Percentiles rank a stretch among this genome's conserved stretches.
Evolutionary conservation across 2,329 filamentous ascomycete species (phyloP).

Genomic region (Stagonosporopsis vannaccii): DNA sequence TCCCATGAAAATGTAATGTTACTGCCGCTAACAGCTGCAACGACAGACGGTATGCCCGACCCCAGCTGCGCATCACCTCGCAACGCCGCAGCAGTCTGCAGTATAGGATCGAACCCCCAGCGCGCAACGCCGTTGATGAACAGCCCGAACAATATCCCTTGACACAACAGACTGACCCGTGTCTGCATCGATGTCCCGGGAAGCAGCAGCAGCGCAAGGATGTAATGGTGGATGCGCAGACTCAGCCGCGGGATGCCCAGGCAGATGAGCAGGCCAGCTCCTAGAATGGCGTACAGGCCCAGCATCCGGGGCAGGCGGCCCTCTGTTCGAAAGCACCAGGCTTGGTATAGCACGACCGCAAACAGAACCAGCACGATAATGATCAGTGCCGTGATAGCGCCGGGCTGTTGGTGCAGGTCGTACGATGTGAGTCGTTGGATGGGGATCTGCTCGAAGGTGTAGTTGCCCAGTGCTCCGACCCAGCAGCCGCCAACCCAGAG

Average conservation of each 20-base stretch:
- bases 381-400: conserved; percentile 45
- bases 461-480: conserved; percentile 44
- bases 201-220: conserved; percentile 85
- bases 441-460: conserved; percentile 46
- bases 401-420: conserved; percentile 48
- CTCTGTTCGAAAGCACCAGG: conserved; percentile 44
- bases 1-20: conserved; percentile 54
- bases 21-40: conserved; percentile 52
- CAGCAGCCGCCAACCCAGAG: conserved; percentile 48
- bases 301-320: conserved; percentile 73
- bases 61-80: conserved; percentile 62
- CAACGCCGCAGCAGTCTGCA: conserved; percentile 79
- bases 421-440: conserved; percentile 47
- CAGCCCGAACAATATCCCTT: conserved; percentile 86
- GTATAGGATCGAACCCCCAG: conserved; percentile 89
- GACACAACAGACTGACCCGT: conserved; percentile 82
- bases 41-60: conserved; percentile 62
- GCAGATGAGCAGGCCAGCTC: conserved; percentile 84
- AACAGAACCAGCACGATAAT: conserved; percentile 42
- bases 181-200: conserved; percentile 91
- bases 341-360: conserved; percentile 40
- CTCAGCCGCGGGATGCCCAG: conserved; percentile 74
- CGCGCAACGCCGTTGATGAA: conserved; percentile 93
- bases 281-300: conserved; percentile 76
- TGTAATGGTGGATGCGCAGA: conserved; percentile 93